Evolutionary conservation across 345 rosid genomes (phyloP).

Genomic region (Corchorus olitorius): DNA sequence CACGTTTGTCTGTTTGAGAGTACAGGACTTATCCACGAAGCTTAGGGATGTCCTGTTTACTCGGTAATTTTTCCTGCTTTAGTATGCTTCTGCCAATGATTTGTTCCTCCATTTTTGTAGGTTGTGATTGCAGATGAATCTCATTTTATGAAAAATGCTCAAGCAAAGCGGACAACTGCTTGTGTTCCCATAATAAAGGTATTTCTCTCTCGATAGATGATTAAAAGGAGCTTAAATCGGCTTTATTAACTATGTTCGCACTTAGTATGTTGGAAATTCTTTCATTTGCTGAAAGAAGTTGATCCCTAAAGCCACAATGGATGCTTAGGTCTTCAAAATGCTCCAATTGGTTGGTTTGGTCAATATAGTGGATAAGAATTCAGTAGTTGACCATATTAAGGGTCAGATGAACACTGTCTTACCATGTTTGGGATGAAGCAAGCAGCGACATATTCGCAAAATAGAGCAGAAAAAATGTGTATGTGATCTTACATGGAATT

Average conservation of each 20-base stretch:
- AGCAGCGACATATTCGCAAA: constrained; percentile 1
- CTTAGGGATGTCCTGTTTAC: constrained; percentile 1
- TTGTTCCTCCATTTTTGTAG: constrained; percentile 46
- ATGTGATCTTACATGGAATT: constrained; percentile 2
- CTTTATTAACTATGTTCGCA: constrained; percentile 12
- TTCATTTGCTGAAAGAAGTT: not conserved
- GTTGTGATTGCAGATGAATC: constrained; percentile 98
- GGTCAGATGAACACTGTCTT: not conserved
- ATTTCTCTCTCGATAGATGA: constrained; percentile 21
- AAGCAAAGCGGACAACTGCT: constrained; percentile 90
- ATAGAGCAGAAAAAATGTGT: not conserved
- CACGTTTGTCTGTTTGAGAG: not conserved
- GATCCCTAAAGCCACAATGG: constrained; percentile 7
- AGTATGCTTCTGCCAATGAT: constrained; percentile 23
- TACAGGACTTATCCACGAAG: not conserved
- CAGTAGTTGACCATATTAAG: not conserved
- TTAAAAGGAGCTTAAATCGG: constrained; percentile 15
- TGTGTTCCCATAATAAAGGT: constrained; percentile 93
- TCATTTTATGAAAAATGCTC: constrained; percentile 90
- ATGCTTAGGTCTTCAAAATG: constrained; percentile 21
- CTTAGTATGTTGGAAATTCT: not conserved
- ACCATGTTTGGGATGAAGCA: not conserved
- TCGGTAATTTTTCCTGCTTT: not conserved
- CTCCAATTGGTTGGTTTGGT: not conserved
- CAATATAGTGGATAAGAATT: not conserved